Evolutionary conservation across 2,329 filamentous ascomycete genomes (phyloP).

Genomic region (Botrytis galanthina): DNA sequence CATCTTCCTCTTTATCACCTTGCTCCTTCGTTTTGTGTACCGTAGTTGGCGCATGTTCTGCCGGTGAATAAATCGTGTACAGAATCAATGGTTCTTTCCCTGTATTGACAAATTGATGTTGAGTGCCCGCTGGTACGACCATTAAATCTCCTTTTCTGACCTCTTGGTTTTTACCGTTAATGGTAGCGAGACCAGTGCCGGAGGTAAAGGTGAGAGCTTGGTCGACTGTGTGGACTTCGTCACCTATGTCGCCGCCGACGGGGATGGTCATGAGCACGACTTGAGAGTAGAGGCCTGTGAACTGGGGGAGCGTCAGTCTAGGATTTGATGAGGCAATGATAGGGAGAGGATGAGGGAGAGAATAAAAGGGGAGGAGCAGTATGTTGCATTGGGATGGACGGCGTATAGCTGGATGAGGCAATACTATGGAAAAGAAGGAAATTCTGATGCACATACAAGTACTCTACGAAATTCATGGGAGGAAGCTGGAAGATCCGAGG

Average conservation of each 20-base stretch:
- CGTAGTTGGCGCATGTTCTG: slow-evolving; percentile 58
- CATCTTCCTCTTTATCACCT: slow-evolving; percentile 60
- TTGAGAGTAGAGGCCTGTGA: slow-evolving; percentile 62
- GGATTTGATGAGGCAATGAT: too few relatives aligned
- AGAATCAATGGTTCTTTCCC: slow-evolving; percentile 58
- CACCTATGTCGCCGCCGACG: slow-evolving; percentile 62
- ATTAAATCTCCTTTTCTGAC: slow-evolving; percentile 43
- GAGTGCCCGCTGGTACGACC: slow-evolving; percentile 62
- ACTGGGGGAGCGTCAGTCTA: slow-evolving; percentile 31
- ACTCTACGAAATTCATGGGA: slow-evolving; percentile 61
- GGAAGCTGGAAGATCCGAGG: slow-evolving; percentile 50
- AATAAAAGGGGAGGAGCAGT: not conserved
- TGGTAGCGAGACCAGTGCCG: slow-evolving; percentile 55
- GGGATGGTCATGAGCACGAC: slow-evolving; percentile 65
- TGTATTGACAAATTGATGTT: slow-evolving; percentile 64
- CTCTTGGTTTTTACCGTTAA: slow-evolving; percentile 56
- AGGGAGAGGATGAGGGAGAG: not conserved
- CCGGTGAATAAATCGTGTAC: slow-evolving; percentile 62
- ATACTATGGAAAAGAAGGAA: not conserved
- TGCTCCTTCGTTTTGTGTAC: slow-evolving; percentile 63
- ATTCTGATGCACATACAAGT: slow-evolving; percentile 36
- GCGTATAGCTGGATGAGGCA: not conserved
- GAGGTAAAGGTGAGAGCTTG: slow-evolving; percentile 64
- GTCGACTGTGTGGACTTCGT: slow-evolving; percentile 64
- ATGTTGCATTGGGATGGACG: not conserved